Evolutionary conservation across 1,139 yeast species (phyloP).

Genomic region (Geotrichum aggregatum): DNA sequence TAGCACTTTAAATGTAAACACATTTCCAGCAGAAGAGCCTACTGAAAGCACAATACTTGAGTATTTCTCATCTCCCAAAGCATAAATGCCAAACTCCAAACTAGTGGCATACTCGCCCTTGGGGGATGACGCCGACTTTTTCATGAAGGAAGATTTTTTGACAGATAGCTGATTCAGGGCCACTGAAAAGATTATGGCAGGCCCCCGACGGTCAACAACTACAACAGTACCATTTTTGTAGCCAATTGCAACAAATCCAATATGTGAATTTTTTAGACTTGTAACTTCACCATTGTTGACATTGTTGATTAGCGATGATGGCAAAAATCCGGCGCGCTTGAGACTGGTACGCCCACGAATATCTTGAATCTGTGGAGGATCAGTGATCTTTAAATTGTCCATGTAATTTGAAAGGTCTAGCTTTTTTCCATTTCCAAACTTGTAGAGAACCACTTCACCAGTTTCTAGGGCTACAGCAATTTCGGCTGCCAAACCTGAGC

Average conservation of each 20-base stretch:
- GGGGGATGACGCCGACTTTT: constrained; percentile 16
- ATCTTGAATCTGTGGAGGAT: constrained; percentile 25
- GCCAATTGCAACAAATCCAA: constrained; percentile 84
- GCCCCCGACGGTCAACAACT: constrained; percentile 81
- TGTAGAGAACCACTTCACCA: constrained; percentile 75
- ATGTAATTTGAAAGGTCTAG: constrained; percentile 11
- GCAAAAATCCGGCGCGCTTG: constrained; percentile 64
- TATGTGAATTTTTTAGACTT: constrained; percentile 61
- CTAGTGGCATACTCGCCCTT: constrained; percentile 46
- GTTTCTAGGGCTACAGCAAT: constrained; percentile 61
- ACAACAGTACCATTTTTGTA: constrained; percentile 70
- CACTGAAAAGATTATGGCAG: constrained; percentile 67
- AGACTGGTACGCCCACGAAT: constrained; percentile 45
- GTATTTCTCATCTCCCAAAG: constrained; percentile 55
- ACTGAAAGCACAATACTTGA: constrained; percentile 68
- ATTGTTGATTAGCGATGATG: constrained; percentile 53
- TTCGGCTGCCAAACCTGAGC: constrained; percentile 76
- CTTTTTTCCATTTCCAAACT: constrained; percentile 46
- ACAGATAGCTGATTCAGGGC: constrained; percentile 34
- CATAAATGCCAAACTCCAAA: constrained; percentile 71
- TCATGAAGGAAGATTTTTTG: constrained; percentile 19
- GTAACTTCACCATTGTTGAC: constrained; percentile 46
- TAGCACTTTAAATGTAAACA: constrained; percentile 60
- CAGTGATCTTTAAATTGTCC: constrained; percentile 15
- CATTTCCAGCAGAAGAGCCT: constrained; percentile 78